Conservation (phyloP, 2,329 filamentous ascomycete species). For the Beauveria pseudobassiana region DNA sequence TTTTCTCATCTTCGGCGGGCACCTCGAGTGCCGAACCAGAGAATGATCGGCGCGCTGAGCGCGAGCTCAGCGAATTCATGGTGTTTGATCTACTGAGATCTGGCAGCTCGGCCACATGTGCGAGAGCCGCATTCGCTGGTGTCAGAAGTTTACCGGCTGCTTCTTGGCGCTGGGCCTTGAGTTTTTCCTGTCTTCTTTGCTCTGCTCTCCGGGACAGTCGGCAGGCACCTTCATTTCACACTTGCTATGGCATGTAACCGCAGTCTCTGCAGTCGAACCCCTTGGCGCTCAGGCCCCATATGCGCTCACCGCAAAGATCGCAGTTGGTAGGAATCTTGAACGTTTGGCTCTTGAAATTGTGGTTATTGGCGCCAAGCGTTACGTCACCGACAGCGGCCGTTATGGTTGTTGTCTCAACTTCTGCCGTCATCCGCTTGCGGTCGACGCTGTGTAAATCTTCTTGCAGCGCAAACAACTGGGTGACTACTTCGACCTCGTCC, state of each 20-base stretch:
- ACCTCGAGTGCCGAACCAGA: conserved; percentile 48
- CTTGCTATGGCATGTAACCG: conserved; percentile 94
- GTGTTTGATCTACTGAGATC: conserved; percentile 73
- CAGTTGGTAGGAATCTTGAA: conserved; percentile 99
- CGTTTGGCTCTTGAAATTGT: conserved; percentile 97
- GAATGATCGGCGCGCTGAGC: conserved; percentile 68
- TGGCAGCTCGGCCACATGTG: conserved; percentile 54
- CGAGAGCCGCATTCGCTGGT: conserved; percentile 31
- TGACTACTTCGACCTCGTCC: conserved; percentile 80
- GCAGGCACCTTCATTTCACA: conserved; percentile 98
- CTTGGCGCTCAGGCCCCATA: conserved; percentile 95
- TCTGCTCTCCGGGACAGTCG: conserved; percentile 88
- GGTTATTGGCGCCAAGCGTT: conserved; percentile 84
- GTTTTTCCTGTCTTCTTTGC: conserved; percentile 93
- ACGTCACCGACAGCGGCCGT: conserved; percentile 87
- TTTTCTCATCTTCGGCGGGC: background rate
- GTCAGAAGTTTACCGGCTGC: conserved; percentile 56
- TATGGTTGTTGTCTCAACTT: conserved; percentile 90
- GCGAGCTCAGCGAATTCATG: conserved; percentile 83
- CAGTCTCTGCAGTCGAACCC: conserved; percentile 95
- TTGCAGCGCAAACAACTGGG: conserved; percentile 74
- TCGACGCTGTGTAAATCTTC: conserved; percentile 81
- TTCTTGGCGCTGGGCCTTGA: conserved; percentile 80
- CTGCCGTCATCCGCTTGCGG: conserved; percentile 74
- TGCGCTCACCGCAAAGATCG: conserved; percentile 90